Evolutionary conservation across 768 basidiomycete genomes (phyloP).

Genomic region (Leccinum aurantiacum): DNA sequence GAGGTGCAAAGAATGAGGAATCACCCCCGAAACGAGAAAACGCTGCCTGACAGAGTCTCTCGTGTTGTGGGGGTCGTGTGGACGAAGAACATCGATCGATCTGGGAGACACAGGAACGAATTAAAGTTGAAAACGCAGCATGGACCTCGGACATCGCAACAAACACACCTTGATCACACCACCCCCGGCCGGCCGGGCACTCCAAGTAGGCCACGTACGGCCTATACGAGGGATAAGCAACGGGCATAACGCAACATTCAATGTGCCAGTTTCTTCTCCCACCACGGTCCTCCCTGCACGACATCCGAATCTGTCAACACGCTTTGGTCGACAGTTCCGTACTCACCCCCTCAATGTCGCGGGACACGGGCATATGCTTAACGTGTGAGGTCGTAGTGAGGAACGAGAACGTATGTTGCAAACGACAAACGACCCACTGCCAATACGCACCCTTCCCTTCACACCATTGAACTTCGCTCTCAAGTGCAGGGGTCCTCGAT

Average conservation of each 20-base stretch:
- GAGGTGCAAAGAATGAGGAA: background rate
- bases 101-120: background rate
- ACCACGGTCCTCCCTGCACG: background rate
- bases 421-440: background rate
- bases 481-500: background rate
- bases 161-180: background rate
- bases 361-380: conserved; percentile 8
- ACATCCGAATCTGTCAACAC: background rate
- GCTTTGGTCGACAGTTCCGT: background rate
- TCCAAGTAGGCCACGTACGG: background rate
- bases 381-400: conserved; percentile 16
- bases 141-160: background rate
- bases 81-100: background rate
- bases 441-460: conserved; percentile 6
- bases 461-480: background rate
- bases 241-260: background rate
- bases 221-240: background rate
- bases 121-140: background rate
- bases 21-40: background rate
- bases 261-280: background rate
- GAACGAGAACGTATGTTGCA: background rate
- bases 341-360: background rate
- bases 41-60: no score
- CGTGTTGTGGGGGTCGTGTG: no score
- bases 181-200: no score